Evolutionary conservation across 306 rosid genomes (phyloP).

Genomic region (Betula pendula): DNA sequence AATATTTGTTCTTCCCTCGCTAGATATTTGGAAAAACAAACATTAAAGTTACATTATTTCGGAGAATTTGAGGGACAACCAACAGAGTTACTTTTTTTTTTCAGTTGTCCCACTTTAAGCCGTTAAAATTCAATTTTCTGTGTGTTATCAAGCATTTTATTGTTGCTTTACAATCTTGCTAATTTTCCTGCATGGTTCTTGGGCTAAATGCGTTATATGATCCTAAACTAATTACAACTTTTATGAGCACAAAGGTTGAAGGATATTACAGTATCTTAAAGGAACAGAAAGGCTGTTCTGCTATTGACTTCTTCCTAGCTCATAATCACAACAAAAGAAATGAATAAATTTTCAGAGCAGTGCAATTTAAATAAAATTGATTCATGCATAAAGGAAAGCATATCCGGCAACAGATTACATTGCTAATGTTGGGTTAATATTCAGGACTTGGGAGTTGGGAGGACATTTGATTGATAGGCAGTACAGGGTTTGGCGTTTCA

Average conservation of each 20-base stretch:
- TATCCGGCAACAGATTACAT: not conserved
- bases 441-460: not conserved
- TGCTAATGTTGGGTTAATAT: not conserved
- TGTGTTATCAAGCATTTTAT: not conserved
- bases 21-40: too few relatives aligned
- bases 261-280: not conserved
- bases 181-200: conserved; percentile 3
- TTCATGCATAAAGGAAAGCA: not conserved
- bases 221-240: not conserved
- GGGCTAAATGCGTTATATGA: not conserved
- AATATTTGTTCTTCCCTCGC: not conserved
- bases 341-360: not conserved
- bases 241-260: not conserved
- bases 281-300: not conserved
- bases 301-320: not conserved
- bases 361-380: not conserved
- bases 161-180: not conserved
- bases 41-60: not conserved
- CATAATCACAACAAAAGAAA: not conserved
- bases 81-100: not conserved
- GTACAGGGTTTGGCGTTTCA: not conserved
- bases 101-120: not conserved
- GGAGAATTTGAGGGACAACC: not conserved
- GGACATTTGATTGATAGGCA: not conserved
- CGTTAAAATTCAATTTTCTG: not conserved